A percentile compares a stretch with the other conserved stretches of the same genome.
These are phyloP conservation scores for Chloris gayana DNA, from an alignment of 176 grass and related monocot genomes.

Conservation along the genomic window DNA sequence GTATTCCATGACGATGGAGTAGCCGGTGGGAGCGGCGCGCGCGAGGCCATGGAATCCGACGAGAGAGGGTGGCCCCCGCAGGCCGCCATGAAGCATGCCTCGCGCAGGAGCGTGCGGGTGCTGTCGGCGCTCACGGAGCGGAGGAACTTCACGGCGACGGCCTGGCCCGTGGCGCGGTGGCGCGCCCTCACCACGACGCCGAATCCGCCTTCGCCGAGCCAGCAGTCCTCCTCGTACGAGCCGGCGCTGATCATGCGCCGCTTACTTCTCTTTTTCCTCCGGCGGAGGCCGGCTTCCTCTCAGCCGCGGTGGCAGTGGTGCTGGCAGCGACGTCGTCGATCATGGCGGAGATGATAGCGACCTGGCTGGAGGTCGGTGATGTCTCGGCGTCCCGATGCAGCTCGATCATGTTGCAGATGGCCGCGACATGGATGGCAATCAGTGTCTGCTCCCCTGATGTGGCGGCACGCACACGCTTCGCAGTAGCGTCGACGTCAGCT, in stretches of 20 bases:
- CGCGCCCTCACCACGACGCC: neutral
- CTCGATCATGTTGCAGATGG: constrained; percentile 24
- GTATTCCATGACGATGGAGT: constrained; percentile 19
- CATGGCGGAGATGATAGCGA: constrained; percentile 2
- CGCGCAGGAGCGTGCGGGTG: neutral
- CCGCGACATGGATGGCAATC: neutral
- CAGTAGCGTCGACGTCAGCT: neutral
- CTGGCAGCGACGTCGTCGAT: neutral
- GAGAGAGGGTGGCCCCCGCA: neutral
- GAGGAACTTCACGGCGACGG: neutral
- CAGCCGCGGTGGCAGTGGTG: neutral
- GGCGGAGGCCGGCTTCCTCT: no score
- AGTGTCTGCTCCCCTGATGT: neutral
- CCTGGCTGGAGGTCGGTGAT: neutral
- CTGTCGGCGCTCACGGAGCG: neutral
- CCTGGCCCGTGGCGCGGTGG: constrained; percentile 17
- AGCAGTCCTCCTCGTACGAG: neutral
- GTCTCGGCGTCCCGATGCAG: neutral
- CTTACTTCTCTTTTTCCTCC: neutral
- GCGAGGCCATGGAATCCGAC: neutral
- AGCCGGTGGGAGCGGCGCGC: neutral
- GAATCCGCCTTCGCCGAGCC: neutral
- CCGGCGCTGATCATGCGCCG: neutral
- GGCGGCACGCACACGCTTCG: neutral
- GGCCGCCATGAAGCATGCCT: constrained; percentile 25